Conservation (phyloP, 257 asterid genomes). For the Ballota nigra region DNA sequence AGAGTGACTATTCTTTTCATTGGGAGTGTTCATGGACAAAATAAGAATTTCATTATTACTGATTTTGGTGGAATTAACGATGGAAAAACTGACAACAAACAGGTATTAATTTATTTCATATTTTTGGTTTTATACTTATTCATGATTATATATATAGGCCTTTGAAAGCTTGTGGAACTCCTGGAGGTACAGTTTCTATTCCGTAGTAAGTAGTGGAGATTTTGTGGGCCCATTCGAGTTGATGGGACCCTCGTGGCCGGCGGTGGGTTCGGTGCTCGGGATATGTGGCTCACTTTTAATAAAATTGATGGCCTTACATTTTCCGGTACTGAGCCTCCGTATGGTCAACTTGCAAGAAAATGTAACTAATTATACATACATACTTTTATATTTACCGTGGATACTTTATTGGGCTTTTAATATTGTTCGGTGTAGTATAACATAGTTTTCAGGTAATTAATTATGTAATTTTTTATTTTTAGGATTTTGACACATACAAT, state of each 20-base stretch:
- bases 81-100: conserved; percentile 39
- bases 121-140: not conserved
- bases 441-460: too few species aligned
- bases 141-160: conserved; percentile 25
- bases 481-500: too few species aligned
- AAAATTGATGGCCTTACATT: conserved; percentile 22
- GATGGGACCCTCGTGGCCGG: conserved; percentile 31
- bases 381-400: too few species aligned
- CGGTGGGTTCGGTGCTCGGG: not conserved
- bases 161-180: conserved; percentile 45
- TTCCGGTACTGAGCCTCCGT: conserved; percentile 28
- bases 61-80: conserved; percentile 48
- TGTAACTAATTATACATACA: not conserved
- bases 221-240: conserved; percentile 52
- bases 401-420: too few species aligned
- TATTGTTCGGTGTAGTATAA: too few species aligned
- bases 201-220: conserved; percentile 34
- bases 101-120: conserved; percentile 23
- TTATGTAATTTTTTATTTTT: too few species aligned
- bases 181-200: conserved; percentile 33
- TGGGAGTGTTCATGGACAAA: conserved; percentile 7
- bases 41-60: not conserved
- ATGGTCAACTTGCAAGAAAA: conserved; percentile 30
- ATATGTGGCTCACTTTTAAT: conserved; percentile 41
- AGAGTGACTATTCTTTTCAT: not conserved